Evolutionary conservation across 1,284 basidiomycete species (phyloP), one percentile per base, ranked within the genome.

Genomic region (Leccinum griseonigrum): DNA sequence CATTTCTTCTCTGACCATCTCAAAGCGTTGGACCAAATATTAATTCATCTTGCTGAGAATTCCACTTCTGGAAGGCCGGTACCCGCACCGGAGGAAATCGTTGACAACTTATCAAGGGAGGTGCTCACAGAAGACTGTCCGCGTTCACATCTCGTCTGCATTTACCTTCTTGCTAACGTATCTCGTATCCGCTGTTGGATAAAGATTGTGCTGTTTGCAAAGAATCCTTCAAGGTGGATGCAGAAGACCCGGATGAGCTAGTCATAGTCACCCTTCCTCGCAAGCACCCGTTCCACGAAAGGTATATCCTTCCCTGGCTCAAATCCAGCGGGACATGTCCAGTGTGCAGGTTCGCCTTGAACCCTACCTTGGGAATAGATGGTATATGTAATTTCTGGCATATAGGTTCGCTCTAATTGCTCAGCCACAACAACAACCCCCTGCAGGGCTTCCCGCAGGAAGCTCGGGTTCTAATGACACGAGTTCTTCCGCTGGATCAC

Each of bases 281-380:
- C 79, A 83, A 85, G 63, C 91, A 93, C 70, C 82, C 89, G 4
- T 94, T 92, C 77, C 92, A 94, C 68, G 83, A 90, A 67, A 82
- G 85, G 16, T 94, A 92, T 69, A 92, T 94, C 64, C 64, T 88
- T 18, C 91, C 90, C 0, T 94, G 92, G 92, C 76, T 94, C 28
- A 91, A 89, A 69, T 87, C 87, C 1, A 91, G 87, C 64, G 92
- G 88, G 3, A 94, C 92, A 43, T 94, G 92, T 76, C 92, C 92
- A 38, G 90, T 92, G 11, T 94, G 92, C 79, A 83, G 91, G 85
- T 90, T 71, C 38, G 84, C 16, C 26, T 54, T 54, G 2, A 51
- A 14, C 8, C 0, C 40, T 43, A 43, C 40, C n/a, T 43, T n/a
- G 38, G n/a, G 16, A 9, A 43, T n/a, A 40, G 40, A 43, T n/a